Conservation (phyloP, 495 filamentous ascomycete genomes). For the Lasiosphaeriaceae sp. region DNA sequence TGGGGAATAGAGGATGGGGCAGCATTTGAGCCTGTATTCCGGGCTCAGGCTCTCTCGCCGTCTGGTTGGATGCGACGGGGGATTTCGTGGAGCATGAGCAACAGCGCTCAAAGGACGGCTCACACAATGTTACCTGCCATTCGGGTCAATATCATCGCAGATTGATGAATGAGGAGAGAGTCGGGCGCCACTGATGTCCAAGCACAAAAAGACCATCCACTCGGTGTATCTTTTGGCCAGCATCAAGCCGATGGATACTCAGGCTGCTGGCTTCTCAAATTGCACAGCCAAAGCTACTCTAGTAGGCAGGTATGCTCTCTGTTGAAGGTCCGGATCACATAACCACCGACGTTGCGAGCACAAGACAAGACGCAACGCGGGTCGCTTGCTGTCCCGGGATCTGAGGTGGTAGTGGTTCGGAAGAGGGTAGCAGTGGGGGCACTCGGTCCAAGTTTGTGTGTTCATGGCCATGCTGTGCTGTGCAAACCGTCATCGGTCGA, state of each 20-base stretch:
- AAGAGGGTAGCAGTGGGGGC: conserved; percentile 14
- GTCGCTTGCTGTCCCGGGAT: conserved; percentile 17
- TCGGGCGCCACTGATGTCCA: too few relatives aligned
- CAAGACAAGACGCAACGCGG: neutral
- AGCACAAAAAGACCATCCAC: too few relatives aligned
- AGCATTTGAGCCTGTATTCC: conserved; percentile 13
- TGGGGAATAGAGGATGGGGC: neutral
- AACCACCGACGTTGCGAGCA: neutral
- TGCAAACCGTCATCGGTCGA: too few relatives aligned
- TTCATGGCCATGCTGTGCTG: too few relatives aligned
- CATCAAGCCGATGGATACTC: too few relatives aligned
- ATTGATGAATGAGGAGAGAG: neutral
- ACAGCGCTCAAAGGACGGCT: neutral
- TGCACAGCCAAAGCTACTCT: too few relatives aligned
- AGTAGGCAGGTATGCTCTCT: too few relatives aligned
- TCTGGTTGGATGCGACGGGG: neutral
- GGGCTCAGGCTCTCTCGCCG: neutral
- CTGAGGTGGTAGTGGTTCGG: conserved; percentile 17
- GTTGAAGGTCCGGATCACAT: neutral
- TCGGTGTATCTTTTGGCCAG: too few relatives aligned
- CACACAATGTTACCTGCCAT: neutral
- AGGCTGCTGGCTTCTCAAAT: too few relatives aligned
- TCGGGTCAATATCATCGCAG: neutral
- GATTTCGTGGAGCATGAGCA: neutral
- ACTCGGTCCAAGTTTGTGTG: neutral